Evolutionary conservation across 1,284 basidiomycete genomes (phyloP).

Genomic region (Microbotryum lychnidis-dioicae): DNA sequence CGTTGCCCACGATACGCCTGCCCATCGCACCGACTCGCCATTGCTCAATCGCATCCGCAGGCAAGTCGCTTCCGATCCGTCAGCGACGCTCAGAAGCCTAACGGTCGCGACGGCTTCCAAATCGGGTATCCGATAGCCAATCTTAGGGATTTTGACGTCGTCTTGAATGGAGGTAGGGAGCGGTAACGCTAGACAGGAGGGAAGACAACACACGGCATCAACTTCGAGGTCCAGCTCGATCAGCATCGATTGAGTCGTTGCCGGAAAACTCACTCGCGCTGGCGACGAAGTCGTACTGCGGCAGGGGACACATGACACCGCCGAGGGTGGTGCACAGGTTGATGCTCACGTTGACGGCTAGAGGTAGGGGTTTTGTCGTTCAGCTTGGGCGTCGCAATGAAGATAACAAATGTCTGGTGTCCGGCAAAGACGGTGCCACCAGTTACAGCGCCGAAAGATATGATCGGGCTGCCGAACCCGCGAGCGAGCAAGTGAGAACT

Average conservation of each 20-base stretch:
- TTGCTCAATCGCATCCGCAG: conserved; percentile 86
- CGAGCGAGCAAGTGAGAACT: background rate
- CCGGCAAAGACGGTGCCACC: too few relatives aligned
- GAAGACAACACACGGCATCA: background rate
- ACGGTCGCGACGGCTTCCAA: conserved; percentile 76
- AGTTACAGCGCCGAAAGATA: too few relatives aligned
- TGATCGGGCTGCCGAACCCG: background rate
- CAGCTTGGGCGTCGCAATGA: too few relatives aligned
- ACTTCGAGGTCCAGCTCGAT: background rate
- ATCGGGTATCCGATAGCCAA: conserved; percentile 82
- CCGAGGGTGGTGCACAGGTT: conserved; percentile 60
- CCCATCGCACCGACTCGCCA: conserved; percentile 70
- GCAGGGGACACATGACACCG: conserved; percentile 78
- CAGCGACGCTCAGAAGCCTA: conserved; percentile 59
- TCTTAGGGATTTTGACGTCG: conserved; percentile 55
- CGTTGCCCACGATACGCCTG: conserved; percentile 67
- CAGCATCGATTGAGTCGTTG: background rate
- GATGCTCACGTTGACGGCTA: conserved; percentile 63
- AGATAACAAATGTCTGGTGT: too few relatives aligned
- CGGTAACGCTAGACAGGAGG: conserved; percentile 16
- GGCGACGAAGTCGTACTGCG: conserved; percentile 75
- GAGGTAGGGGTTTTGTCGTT: too few relatives aligned
- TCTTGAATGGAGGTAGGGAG: conserved; percentile 31
- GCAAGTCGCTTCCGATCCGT: conserved; percentile 69
- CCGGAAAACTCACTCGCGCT: conserved; percentile 21